phyloP scores from a whole-genome alignment of 2,329 filamentous ascomycete genomes.

The Fusarium protoensiforme region DNA sequence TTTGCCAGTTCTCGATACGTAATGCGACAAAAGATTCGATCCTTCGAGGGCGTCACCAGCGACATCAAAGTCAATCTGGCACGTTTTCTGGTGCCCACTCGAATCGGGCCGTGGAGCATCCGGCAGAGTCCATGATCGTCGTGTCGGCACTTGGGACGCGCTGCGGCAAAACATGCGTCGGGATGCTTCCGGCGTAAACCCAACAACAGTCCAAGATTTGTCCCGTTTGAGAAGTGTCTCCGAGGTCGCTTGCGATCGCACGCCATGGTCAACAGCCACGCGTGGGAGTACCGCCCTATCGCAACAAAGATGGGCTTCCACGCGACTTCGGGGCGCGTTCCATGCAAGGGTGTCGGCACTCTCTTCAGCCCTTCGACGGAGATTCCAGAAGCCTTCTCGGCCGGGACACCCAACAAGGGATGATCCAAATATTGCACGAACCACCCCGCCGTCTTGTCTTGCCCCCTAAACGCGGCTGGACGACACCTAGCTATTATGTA shows the following conservation, averaged over 20 bases:
- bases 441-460: slow-evolving; percentile 12
- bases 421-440: slow-evolving; percentile 8
- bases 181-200: slow-evolving; percentile 17
- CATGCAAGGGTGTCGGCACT: slow-evolving; percentile 34
- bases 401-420: slow-evolving; percentile 22
- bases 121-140: slow-evolving; percentile 29
- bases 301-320: slow-evolving; percentile 20
- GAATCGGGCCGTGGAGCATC: slow-evolving; percentile 39
- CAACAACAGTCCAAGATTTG: slow-evolving; percentile 27
- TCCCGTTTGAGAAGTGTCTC: slow-evolving; percentile 41
- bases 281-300: slow-evolving; percentile 21
- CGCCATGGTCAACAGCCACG: slow-evolving; percentile 33
- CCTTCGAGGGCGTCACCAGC: slow-evolving; percentile 11
- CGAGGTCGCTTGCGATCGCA: slow-evolving; percentile 30
- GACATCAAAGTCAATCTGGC: neutral
- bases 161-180: slow-evolving; percentile 24
- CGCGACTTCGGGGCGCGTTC: slow-evolving; percentile 38
- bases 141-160: slow-evolving; percentile 38
- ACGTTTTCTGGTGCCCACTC: slow-evolving; percentile 18
- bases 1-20: slow-evolving; percentile 10
- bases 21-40: slow-evolving; percentile 20
- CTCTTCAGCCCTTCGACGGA: slow-evolving; percentile 21
- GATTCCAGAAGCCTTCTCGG: slow-evolving; percentile 42
- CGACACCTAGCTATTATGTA: neutral
- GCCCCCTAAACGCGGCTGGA: neutral